Percentiles rank a stretch among this genome's conserved stretches.
Conservation (phyloP, 2,329 filamentous ascomycete species). For the Cytospora mali region DNA sequence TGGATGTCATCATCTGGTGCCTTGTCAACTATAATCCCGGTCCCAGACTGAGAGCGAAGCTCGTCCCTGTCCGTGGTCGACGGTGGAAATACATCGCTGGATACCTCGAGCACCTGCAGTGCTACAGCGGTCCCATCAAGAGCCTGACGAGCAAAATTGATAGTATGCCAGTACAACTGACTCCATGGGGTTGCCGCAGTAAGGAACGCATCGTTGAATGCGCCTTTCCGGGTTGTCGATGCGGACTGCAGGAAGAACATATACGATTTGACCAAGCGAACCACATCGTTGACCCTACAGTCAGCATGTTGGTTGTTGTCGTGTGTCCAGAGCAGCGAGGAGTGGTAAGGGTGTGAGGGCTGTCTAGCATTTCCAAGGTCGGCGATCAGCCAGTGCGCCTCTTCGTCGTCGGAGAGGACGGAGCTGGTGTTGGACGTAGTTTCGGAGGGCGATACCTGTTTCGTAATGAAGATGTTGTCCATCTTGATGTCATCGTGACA, state of each 20-base stretch:
- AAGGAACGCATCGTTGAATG: conserved; percentile 36
- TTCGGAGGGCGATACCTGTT: neutral
- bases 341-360: conserved; percentile 36
- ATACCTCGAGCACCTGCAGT: conserved; percentile 15
- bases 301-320: conserved; percentile 36
- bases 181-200: conserved; percentile 32
- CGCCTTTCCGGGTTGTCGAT: conserved; percentile 23
- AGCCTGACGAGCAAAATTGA: conserved; percentile 5
- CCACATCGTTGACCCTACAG: conserved; percentile 39
- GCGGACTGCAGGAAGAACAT: conserved; percentile 35
- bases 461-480: conserved; percentile 38
- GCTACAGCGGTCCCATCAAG: conserved; percentile 9
- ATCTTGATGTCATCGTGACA: conserved; percentile 41
- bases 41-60: neutral
- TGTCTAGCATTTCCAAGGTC: conserved; percentile 40
- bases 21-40: neutral
- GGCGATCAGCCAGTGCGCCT: conserved; percentile 37
- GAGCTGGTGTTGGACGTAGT: neutral
- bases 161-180: conserved; percentile 35
- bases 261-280: conserved; percentile 38
- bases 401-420: neutral
- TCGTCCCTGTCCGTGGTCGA: neutral
- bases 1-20: neutral
- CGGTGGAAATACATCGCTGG: conserved; percentile 13
- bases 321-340: conserved; percentile 36